Percentiles rank a stretch among this genome's conserved stretches.
These are phyloP conservation scores for Chaetomiaceae sp. DNA, from an alignment of 2,329 filamentous ascomycete species.

Conservation along the genomic window DNA sequence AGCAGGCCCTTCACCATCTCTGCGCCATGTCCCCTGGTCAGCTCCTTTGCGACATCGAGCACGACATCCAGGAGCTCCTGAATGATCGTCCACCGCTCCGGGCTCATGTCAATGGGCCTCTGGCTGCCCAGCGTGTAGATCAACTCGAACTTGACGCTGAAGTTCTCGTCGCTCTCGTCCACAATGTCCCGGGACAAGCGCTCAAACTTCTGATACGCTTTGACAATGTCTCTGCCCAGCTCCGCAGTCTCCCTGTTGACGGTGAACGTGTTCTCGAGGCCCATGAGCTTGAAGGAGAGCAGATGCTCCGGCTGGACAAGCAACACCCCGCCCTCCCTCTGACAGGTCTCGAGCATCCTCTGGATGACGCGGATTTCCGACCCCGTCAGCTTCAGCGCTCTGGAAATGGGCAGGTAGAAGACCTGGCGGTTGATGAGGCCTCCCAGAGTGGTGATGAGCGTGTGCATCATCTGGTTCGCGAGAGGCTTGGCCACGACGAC, in stretches of 20 bases:
- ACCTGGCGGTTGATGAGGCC: constrained; percentile 51
- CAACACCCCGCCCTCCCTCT: constrained; percentile 47
- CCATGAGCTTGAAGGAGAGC: constrained; percentile 61
- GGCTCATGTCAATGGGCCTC: constrained; percentile 47
- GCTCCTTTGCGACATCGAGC: constrained; percentile 25
- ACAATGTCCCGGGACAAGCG: constrained; percentile 53
- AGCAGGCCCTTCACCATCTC: constrained; percentile 41
- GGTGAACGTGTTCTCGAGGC: constrained; percentile 45
- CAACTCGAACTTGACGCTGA: constrained; percentile 51
- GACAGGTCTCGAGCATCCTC: constrained; percentile 37
- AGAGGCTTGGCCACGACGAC: constrained; percentile 56
- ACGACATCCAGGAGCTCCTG: constrained; percentile 50
- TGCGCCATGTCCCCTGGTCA: constrained; percentile 31
- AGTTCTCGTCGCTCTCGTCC: constrained; percentile 58
- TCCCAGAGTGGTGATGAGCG: constrained; percentile 41
- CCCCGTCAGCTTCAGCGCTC: constrained; percentile 39
- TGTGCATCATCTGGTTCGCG: constrained; percentile 52
- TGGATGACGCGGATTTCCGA: constrained; percentile 35
- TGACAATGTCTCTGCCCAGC: constrained; percentile 45
- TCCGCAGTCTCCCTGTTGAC: constrained; percentile 37
- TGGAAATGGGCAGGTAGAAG: constrained; percentile 54
- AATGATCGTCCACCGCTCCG: constrained; percentile 52
- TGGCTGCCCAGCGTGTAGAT: constrained; percentile 53
- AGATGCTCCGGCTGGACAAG: constrained; percentile 60
- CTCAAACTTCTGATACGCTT: constrained; percentile 48